These are phyloP conservation scores for Brassica hybrid DNA, from an alignment of 441 rosid species.

Conservation along the genomic window DNA sequence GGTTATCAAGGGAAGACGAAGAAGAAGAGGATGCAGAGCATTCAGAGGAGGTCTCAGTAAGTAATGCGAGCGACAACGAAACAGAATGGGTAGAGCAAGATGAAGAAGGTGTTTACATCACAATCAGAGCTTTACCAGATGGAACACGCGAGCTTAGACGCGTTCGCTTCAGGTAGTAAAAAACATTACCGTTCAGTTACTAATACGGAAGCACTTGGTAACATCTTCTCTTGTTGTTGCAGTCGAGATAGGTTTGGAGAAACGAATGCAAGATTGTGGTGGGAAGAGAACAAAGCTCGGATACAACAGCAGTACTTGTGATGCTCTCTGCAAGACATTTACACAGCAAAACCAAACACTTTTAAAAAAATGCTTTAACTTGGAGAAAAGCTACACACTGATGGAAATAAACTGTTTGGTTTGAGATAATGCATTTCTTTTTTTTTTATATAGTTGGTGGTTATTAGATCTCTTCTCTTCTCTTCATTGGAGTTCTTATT, in stretches of 20 bases:
- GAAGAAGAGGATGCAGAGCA: slow-evolving; percentile 52
- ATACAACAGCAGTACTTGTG: slow-evolving; percentile 89
- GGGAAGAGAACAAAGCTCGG: slow-evolving; percentile 91
- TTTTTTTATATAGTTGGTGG: not conserved
- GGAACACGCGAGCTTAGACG: slow-evolving; percentile 90
- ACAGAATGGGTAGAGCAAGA: slow-evolving; percentile 98
- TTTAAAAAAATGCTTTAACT: not conserved
- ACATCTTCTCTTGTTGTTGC: slow-evolving; percentile 46
- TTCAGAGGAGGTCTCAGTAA: slow-evolving; percentile 79
- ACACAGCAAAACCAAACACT: slow-evolving; percentile 2
- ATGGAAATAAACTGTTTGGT: not conserved
- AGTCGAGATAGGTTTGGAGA: slow-evolving; percentile 94
- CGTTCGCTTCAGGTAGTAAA: slow-evolving; percentile 98
- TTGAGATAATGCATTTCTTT: slow-evolving; percentile 2
- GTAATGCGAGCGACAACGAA: slow-evolving; percentile 85
- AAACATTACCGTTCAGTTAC: too few species aligned
- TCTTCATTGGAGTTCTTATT: not conserved
- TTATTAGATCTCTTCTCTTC: not conserved
- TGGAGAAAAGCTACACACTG: not conserved
- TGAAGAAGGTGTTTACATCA: slow-evolving; percentile 91
- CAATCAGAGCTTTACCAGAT: slow-evolving; percentile 78
- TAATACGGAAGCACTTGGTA: too few species aligned
- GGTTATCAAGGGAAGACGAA: slow-evolving; percentile 75
- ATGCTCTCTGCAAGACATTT: slow-evolving; percentile 38
- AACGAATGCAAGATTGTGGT: slow-evolving; percentile 86